These are phyloP conservation scores for Tilletia caries DNA, from an alignment of 1,284 basidiomycete species.

Conservation along the genomic window DNA sequence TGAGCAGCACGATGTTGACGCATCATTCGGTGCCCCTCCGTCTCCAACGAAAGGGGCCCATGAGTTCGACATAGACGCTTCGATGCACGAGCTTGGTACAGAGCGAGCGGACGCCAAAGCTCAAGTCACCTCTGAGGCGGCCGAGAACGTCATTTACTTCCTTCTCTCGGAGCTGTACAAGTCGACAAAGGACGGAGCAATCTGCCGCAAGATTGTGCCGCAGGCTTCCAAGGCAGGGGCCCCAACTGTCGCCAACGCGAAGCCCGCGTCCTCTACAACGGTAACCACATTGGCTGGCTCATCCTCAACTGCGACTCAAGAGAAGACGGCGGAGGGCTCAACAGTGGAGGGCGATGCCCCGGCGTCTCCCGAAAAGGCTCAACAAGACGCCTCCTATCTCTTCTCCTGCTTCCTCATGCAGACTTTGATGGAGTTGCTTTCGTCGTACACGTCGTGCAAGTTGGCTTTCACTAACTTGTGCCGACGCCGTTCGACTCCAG, in stretches of 20 bases:
- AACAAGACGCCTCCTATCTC: slow-evolving; percentile 55
- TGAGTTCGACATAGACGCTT: neutral
- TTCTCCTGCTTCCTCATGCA: slow-evolving; percentile 88
- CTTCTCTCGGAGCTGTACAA: slow-evolving; percentile 70
- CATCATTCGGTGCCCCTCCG: slow-evolving; percentile 44
- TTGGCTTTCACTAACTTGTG: slow-evolving; percentile 76
- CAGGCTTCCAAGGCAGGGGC: slow-evolving; percentile 10
- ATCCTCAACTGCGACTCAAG: neutral
- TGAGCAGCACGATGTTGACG: neutral
- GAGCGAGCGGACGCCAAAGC: neutral
- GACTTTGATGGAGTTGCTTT: slow-evolving; percentile 82
- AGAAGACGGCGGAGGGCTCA: slow-evolving; percentile 4
- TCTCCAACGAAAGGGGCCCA: slow-evolving; percentile 28
- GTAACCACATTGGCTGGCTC: neutral
- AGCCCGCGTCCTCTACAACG: neutral
- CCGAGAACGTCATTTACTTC: slow-evolving; percentile 69
- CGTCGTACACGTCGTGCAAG: slow-evolving; percentile 91
- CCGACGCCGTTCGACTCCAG: slow-evolving; percentile 33
- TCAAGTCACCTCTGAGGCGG: slow-evolving; percentile 54
- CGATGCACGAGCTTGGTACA: slow-evolving; percentile 7
- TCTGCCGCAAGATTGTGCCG: neutral
- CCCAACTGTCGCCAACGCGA: neutral
- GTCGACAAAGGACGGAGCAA: slow-evolving; percentile 47
- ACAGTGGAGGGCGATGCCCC: neutral
- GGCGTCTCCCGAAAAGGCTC: neutral